Evolutionary conservation across 1,284 basidiomycete genomes (phyloP).

Genomic region (Ganoderma sinense): DNA sequence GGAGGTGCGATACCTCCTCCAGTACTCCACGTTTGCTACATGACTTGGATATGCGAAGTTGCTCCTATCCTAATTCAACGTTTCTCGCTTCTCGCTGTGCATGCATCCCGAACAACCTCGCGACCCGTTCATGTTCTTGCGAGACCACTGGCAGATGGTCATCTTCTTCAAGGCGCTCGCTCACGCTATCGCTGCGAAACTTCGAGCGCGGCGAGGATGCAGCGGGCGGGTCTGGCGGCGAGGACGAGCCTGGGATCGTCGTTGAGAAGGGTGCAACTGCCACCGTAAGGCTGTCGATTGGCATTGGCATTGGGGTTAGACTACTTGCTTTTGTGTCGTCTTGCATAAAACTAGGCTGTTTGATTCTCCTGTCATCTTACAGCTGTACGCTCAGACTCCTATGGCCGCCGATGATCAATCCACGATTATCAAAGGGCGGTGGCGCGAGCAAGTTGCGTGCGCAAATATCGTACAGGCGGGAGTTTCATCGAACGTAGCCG

Average conservation of each 20-base stretch:
- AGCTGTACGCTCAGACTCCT: too few species aligned
- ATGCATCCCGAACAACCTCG: slow-evolving; percentile 25
- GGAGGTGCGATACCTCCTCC: slow-evolving; percentile 14
- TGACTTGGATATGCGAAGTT: neutral
- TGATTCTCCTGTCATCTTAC: neutral
- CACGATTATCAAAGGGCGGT: too few species aligned
- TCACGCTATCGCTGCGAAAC: slow-evolving; percentile 46
- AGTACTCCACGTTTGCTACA: slow-evolving; percentile 4
- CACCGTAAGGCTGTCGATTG: neutral
- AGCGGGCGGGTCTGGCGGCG: slow-evolving; percentile 41
- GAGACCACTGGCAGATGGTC: slow-evolving; percentile 63
- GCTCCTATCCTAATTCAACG: neutral
- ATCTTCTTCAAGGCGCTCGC: slow-evolving; percentile 68
- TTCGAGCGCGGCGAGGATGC: slow-evolving; percentile 40
- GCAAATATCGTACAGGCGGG: too few species aligned
- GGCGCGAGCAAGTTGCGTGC: too few species aligned
- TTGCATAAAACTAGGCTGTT: too few species aligned
- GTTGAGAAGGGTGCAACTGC: slow-evolving; percentile 10
- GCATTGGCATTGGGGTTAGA: neutral
- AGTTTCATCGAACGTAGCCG: too few species aligned
- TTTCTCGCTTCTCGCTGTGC: too few species aligned
- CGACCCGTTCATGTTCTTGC: slow-evolving; percentile 70
- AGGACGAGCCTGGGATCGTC: slow-evolving; percentile 15
- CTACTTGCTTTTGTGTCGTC: neutral
- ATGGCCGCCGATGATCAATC: too few species aligned